These are phyloP conservation scores for Saksenaea vasiformis DNA, from an alignment of 371 early-diverging fungal species.

Conservation along the genomic window DNA sequence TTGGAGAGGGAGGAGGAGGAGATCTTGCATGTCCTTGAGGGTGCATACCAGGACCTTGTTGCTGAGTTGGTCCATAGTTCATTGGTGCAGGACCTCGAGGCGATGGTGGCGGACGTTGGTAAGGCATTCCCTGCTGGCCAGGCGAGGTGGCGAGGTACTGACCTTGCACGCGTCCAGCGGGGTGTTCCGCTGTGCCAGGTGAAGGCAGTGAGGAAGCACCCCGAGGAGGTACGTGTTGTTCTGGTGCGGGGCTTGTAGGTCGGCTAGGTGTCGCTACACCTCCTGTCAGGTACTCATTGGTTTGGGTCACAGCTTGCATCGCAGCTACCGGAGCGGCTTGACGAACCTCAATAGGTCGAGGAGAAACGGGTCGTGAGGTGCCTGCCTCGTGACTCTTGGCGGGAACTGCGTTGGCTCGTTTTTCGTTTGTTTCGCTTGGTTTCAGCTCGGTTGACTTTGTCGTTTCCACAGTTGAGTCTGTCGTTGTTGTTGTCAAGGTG, in stretches of 20 bases:
- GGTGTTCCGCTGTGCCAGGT: background rate
- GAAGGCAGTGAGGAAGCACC: background rate
- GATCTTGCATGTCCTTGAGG: background rate
- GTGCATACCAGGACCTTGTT: background rate
- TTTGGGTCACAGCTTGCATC: slow-evolving; percentile 19
- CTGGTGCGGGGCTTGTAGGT: background rate
- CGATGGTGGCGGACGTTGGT: slow-evolving; percentile 1
- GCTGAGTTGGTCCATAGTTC: background rate
- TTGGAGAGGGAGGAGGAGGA: slow-evolving; percentile 1
- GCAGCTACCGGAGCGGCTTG: slow-evolving; percentile 18
- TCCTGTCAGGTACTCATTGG: slow-evolving; percentile 11
- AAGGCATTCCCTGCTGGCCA: background rate
- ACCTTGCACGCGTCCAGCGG: background rate
- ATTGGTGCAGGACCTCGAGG: background rate
- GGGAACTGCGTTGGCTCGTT: background rate
- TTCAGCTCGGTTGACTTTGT: background rate
- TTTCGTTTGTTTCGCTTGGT: background rate
- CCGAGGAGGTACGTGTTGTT: background rate
- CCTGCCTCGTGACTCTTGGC: slow-evolving; percentile 2
- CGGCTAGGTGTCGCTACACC: background rate
- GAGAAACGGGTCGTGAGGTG: slow-evolving; percentile 17
- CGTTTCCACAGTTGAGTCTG: background rate
- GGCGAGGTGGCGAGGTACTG: background rate
- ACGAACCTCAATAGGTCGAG: slow-evolving; percentile 17
- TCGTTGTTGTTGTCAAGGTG: background rate